Evolutionary conservation across 176 grass and related monocot species (phyloP).

Genomic region (Neostapfia colusana): DNA sequence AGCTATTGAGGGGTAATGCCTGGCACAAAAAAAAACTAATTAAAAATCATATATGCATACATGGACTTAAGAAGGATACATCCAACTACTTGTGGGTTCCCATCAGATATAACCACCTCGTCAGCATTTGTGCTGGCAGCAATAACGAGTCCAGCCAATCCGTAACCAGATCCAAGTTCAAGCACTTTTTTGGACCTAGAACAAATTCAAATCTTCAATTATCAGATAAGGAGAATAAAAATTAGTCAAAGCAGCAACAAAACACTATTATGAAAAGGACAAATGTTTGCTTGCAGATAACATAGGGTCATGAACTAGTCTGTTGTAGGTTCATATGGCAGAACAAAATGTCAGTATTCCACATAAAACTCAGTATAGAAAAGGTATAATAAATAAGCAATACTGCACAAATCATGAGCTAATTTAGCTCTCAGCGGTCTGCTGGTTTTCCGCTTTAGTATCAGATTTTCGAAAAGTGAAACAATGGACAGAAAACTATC

Average conservation of each 20-base stretch:
- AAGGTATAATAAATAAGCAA: not conserved
- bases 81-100: slow-evolving; percentile 86
- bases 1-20: not conserved
- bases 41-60: not conserved
- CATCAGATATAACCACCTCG: slow-evolving; percentile 87
- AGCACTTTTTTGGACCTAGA: slow-evolving; percentile 82
- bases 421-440: not conserved
- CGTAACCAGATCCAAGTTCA: slow-evolving; percentile 94
- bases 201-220: slow-evolving; percentile 22
- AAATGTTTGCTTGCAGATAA: slow-evolving; percentile 23
- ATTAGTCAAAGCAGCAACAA: slow-evolving; percentile 20
- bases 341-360: slow-evolving; percentile 5
- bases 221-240: slow-evolving; percentile 21
- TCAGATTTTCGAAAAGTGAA: not conserved
- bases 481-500: slow-evolving; percentile 8
- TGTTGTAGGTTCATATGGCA: slow-evolving; percentile 6
- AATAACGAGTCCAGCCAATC: slow-evolving; percentile 79
- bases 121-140: slow-evolving; percentile 71
- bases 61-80: slow-evolving; percentile 79
- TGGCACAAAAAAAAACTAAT: not conserved
- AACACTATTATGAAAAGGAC: not conserved
- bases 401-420: slow-evolving; percentile 2
- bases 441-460: not conserved
- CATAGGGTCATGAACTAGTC: not conserved
- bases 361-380: not conserved